These are phyloP conservation scores for Neurospora sp. DNA, from an alignment of 495 filamentous ascomycete genomes.

Conservation along the genomic window DNA sequence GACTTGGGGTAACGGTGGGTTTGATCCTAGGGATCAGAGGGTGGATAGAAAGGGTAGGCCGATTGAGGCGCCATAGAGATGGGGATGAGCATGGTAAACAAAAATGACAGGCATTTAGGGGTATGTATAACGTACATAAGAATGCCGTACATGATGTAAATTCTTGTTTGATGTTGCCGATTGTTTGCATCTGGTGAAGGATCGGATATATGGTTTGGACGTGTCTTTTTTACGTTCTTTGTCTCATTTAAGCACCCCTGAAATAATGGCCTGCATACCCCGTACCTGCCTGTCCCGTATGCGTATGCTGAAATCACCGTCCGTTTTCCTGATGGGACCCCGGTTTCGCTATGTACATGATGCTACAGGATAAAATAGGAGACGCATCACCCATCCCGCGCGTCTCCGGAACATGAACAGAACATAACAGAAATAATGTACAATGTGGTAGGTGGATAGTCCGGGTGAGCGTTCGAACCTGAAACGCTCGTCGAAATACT, in stretches of 20 bases:
- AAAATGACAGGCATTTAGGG: not conserved
- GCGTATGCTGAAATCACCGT: not conserved
- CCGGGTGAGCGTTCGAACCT: not conserved
- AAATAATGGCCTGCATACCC: not conserved
- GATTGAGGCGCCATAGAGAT: conserved; percentile 23
- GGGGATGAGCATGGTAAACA: not conserved
- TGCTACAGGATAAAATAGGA: not conserved
- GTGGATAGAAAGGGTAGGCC: conserved; percentile 66
- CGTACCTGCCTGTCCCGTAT: not conserved
- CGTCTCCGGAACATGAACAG: not conserved
- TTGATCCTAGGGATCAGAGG: conserved; percentile 80
- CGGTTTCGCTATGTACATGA: not conserved
- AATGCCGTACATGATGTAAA: not conserved
- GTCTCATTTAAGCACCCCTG: not conserved
- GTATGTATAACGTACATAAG: not conserved
- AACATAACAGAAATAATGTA: not conserved
- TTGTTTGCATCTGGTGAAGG: not conserved
- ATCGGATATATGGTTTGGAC: not conserved
- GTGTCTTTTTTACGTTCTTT: not conserved
- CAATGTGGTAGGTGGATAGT: not conserved
- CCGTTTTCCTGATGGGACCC: not conserved
- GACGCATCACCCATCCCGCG: not conserved
- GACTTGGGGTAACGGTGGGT: conserved; percentile 85
- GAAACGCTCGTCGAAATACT: not conserved
- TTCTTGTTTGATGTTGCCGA: not conserved